phyloP scores from a whole-genome alignment of 1,284 basidiomycete genomes.

The Pascua sp. region DNA sequence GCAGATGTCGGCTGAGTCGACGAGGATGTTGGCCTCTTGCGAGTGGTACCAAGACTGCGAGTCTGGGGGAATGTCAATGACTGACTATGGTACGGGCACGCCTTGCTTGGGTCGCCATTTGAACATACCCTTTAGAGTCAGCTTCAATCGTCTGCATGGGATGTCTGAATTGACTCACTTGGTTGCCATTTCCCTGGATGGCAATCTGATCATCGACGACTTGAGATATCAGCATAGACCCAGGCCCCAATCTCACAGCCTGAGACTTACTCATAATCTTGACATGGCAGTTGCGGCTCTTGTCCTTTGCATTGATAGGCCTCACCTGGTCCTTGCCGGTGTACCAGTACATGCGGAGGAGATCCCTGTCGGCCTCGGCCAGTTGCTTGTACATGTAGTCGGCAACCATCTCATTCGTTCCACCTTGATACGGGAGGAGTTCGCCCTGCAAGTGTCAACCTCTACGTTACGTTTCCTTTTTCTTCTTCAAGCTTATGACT shows the following conservation, averaged over 20 bases:
- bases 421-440: conserved; percentile 68
- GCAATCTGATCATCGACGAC: conserved; percentile 62
- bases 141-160: too few species aligned
- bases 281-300: conserved; percentile 68
- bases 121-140: too few species aligned
- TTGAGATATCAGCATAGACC: conserved; percentile 1
- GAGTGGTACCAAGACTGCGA: conserved; percentile 72
- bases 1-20: conserved; percentile 61
- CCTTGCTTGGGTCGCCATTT: not conserved
- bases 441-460: too few species aligned
- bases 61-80: conserved; percentile 38
- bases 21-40: conserved; percentile 68
- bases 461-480: too few species aligned
- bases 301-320: conserved; percentile 61
- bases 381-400: conserved; percentile 59
- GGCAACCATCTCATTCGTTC: conserved; percentile 69
- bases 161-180: conserved; percentile 4
- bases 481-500: not conserved
- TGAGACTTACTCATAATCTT: conserved; percentile 58
- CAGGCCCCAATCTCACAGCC: not conserved
- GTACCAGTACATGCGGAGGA: conserved; percentile 63
- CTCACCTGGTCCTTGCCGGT: conserved; percentile 57
- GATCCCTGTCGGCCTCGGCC: conserved; percentile 50
- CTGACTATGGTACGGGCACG: too few species aligned
- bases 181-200: conserved; percentile 52